Evolutionary conservation across 192 early-diverging fungal genomes (phyloP), one percentile per base, ranked within the genome.

Genomic region (Coemansia sp.): DNA sequence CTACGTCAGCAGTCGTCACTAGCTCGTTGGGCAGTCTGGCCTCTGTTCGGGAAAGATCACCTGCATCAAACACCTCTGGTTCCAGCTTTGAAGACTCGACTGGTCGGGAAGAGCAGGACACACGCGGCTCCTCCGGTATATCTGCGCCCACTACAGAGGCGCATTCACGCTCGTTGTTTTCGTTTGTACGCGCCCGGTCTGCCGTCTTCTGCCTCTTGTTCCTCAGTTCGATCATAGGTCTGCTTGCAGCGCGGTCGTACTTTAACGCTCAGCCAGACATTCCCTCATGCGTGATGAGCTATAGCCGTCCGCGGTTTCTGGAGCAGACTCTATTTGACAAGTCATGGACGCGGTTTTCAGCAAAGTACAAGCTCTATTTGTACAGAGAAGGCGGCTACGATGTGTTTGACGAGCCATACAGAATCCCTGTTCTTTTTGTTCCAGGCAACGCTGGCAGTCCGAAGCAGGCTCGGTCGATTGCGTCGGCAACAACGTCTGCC

Each of bases 361-460:
- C 83, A 36, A 94, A 94, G 68, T 96, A 96, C 84, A 80, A 73
- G 33, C 78, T 96, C 4, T 87, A 91, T 67, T 67, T 94, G 59
- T 96, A 94, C 68, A 73, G 92, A 68, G 90, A 96, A 72, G 78
- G 84, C 61, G 85, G 87, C 58, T 70, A 73, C 38, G 83, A 72
- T 36, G 85, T 39, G 2, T 52, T 56, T 34, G 64, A 81, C 56
- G 43, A 78, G 51, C 88, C 89, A 28, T 85, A 74, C 18, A 90
- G 94, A 39, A 85, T 94, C 32, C 97, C 97, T 2, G 89, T 94
- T 0, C 84, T 99, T 12, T 99, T 99, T 83, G 89, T 99, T 39
- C 97, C 95, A 3, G 97, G 97, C 0, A 94, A 98, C 66, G 94
- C 96, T 32, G 97, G 97, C 17, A 95, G 92, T 67, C 91, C 91